Evolutionary conservation across 2,329 filamentous ascomycete genomes (phyloP).

Genomic region (Epichloe typhina): DNA sequence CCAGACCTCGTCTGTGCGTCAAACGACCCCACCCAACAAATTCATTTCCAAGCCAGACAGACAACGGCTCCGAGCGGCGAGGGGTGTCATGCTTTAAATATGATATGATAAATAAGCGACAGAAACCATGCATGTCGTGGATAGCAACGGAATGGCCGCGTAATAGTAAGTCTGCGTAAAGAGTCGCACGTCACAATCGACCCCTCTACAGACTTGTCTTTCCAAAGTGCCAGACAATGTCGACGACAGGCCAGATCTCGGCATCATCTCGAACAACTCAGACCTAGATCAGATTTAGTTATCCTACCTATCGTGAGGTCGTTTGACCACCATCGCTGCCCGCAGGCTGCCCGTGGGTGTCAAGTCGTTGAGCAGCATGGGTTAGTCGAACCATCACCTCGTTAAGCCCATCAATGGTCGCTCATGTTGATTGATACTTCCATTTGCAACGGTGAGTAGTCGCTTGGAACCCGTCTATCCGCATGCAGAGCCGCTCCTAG

Average conservation of each 20-base stretch:
- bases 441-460: slow-evolving; percentile 24
- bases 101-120: not conserved
- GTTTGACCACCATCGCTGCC: not conserved
- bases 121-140: not conserved
- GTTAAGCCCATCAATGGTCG: no score
- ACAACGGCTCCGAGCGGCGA: no score
- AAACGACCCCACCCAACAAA: not conserved
- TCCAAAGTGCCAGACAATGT: not conserved
- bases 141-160: not conserved
- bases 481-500: slow-evolving; percentile 39
- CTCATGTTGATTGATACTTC: slow-evolving; percentile 29
- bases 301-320: not conserved
- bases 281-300: not conserved
- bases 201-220: not conserved
- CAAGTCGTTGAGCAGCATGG: no score
- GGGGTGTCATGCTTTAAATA: no score
- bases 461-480: slow-evolving; percentile 46
- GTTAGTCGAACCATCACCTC: no score
- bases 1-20: not conserved
- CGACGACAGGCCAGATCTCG: not conserved
- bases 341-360: no score
- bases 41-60: no score
- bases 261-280: not conserved
- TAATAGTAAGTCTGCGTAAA: not conserved
- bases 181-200: not conserved